These are phyloP conservation scores for Trichoderma polysporum DNA, from an alignment of 2,329 filamentous ascomycete species.

Conservation along the genomic window DNA sequence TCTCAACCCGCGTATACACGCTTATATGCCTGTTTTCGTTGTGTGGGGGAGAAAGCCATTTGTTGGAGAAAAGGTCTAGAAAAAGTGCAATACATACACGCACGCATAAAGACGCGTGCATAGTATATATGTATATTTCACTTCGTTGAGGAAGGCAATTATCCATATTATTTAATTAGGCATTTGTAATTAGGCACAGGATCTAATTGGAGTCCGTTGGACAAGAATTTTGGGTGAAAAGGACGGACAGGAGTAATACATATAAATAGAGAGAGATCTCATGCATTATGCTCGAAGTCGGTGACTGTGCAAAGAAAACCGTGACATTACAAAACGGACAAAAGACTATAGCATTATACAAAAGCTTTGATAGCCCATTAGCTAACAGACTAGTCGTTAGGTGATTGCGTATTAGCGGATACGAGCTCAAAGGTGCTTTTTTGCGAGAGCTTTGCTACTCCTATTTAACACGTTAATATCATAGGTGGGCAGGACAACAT, in stretches of 20 bases:
- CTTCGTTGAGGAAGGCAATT: neutral
- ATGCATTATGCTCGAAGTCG: neutral
- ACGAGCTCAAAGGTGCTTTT: too few species aligned
- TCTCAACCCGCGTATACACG: conserved; percentile 46
- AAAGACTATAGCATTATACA: neutral
- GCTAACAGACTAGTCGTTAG: neutral
- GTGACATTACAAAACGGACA: neutral
- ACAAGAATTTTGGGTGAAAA: too few species aligned
- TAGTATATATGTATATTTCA: neutral
- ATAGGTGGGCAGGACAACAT: too few species aligned
- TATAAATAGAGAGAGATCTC: neutral
- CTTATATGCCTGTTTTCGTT: conserved; percentile 50
- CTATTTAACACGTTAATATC: too few species aligned
- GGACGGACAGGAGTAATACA: neutral
- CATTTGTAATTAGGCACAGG: neutral
- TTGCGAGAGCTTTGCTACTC: too few species aligned
- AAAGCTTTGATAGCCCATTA: neutral
- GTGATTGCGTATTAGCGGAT: too few species aligned
- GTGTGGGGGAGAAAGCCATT: conserved; percentile 53
- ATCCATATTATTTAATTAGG: neutral
- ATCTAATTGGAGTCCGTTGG: neutral
- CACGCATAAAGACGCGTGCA: neutral
- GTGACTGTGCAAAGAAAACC: neutral
- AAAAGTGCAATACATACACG: neutral
- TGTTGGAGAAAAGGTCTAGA: conserved; percentile 30